phyloP scores from a whole-genome alignment of 2,329 filamentous ascomycete genomes.

The Herpotrichia juniperi region DNA sequence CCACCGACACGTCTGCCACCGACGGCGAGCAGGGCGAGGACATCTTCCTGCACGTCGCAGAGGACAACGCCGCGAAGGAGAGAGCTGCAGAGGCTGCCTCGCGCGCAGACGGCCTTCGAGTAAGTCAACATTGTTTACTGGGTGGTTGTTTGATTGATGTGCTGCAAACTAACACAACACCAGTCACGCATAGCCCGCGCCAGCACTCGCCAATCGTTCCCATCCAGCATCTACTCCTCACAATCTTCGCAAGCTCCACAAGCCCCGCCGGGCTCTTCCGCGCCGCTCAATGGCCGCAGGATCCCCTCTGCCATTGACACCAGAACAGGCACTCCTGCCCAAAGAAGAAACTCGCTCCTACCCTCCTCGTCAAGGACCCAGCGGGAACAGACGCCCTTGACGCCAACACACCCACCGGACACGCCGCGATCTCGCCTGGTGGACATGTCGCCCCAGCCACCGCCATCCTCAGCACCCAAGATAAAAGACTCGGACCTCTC shows the following conservation, averaged over 20 bases:
- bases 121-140: conserved; percentile 20
- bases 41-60: conserved; percentile 51
- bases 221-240: conserved; percentile 34
- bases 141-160: neutral
- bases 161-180: conserved; percentile 16
- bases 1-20: conserved; percentile 20
- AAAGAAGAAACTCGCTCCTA: conserved; percentile 39
- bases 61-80: conserved; percentile 39
- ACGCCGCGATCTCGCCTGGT: conserved; percentile 29
- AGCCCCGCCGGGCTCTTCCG: conserved; percentile 25
- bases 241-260: no score
- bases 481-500: conserved; percentile 36
- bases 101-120: conserved; percentile 38
- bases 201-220: conserved; percentile 43
- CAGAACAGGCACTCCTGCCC: conserved; percentile 16
- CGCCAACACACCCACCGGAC: conserved; percentile 30
- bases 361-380: conserved; percentile 32
- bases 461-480: conserved; percentile 22
- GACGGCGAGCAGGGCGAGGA: conserved; percentile 44
- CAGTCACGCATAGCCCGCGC: conserved; percentile 46
- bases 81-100: conserved; percentile 30
- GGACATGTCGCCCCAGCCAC: conserved; percentile 35
- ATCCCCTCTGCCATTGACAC: conserved; percentile 36
- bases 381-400: conserved; percentile 33
- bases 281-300: conserved; percentile 30